Percentiles rank a stretch among this genome's conserved stretches.
These are phyloP conservation scores for Aquilaria malaccensis DNA, from an alignment of 345 rosid genomes.

Conservation along the genomic window DNA sequence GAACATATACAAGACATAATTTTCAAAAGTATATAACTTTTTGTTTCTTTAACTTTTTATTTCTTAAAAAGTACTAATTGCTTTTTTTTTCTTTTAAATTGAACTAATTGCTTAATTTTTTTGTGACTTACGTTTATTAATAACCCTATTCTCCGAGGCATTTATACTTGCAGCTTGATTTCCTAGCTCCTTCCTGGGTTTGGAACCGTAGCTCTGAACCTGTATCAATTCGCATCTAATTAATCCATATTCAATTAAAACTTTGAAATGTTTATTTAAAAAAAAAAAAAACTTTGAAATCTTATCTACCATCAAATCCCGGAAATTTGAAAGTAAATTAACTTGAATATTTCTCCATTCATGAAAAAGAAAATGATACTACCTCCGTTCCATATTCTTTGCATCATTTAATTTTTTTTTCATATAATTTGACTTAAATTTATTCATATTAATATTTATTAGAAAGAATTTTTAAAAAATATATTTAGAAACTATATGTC, in stretches of 20 bases:
- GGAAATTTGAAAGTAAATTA: neutral
- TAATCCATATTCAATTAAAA: neutral
- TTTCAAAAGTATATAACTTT: too few relatives aligned
- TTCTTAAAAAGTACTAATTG: too few relatives aligned
- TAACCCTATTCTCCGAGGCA: slow-evolving; percentile 10
- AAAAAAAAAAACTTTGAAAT: neutral
- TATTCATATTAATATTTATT: too few relatives aligned
- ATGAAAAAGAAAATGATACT: neutral
- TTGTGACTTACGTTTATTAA: slow-evolving; percentile 15
- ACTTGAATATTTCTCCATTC: neutral
- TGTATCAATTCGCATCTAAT: neutral
- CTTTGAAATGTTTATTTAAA: neutral
- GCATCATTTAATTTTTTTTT: too few relatives aligned
- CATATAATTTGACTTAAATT: too few relatives aligned
- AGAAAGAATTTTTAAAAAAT: too few relatives aligned
- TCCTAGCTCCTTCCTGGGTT: slow-evolving; percentile 11
- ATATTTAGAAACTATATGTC: too few relatives aligned
- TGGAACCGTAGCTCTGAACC: slow-evolving; percentile 15
- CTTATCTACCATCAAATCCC: neutral
- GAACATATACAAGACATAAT: too few relatives aligned
- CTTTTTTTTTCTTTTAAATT: too few relatives aligned
- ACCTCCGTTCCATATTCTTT: too few relatives aligned
- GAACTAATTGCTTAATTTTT: too few relatives aligned
- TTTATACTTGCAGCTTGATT: slow-evolving; percentile 3
- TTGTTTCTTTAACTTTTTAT: too few relatives aligned